Evolutionary conservation across 192 early-diverging fungal genomes (phyloP), one percentile per base, ranked within the genome.

Genomic region (Coemansia sp.): DNA sequence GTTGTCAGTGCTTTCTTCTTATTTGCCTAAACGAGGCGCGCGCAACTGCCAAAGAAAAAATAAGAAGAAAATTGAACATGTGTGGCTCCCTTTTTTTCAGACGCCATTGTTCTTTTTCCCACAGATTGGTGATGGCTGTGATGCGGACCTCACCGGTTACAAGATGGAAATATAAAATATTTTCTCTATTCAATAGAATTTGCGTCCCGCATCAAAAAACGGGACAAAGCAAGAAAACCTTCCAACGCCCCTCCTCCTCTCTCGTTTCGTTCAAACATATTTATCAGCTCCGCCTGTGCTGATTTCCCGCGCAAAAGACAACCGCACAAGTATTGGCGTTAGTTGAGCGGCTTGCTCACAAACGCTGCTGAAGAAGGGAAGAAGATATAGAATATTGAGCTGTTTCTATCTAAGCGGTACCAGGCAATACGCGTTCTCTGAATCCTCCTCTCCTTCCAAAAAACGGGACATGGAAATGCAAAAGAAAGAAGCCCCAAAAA

Each of bases 71-170:
- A 7, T 2, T 8, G 26, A 18, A 18, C 21, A 54, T 45, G 44
- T 45, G 44, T 32, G 32, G 32, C 32, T 32, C 32, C 32, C 32
- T 32, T 32, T 32, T 32, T 32, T 32, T 32, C 32, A 32, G 32
- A 32, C 32, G 32, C 4, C 44, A 45, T 45, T 45, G 44, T 45
- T 12, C 44, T 54, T 54, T 9, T 54, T 54, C 9, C 21, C 7
- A 18, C 5, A 6, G 10, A 12, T 26, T 54, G 23, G 26, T 1
- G 32, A 32, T 32, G 32, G 32, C 32, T 32, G 52, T 26, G 6
- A 45, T 62, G 61, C 40, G 18, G 69, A 71, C 69, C 69, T 71
- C 69, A 71, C 69, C 62, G 56, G 68, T 70, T 62, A 70, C 56
- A 40, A 47, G 57, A 56, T 23, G 21, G 9, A 16, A 59, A 32